Evolutionary conservation across 495 filamentous ascomycete species (phyloP), one percentile per base, ranked within the genome.

Genomic region (Zalerion maritima): DNA sequence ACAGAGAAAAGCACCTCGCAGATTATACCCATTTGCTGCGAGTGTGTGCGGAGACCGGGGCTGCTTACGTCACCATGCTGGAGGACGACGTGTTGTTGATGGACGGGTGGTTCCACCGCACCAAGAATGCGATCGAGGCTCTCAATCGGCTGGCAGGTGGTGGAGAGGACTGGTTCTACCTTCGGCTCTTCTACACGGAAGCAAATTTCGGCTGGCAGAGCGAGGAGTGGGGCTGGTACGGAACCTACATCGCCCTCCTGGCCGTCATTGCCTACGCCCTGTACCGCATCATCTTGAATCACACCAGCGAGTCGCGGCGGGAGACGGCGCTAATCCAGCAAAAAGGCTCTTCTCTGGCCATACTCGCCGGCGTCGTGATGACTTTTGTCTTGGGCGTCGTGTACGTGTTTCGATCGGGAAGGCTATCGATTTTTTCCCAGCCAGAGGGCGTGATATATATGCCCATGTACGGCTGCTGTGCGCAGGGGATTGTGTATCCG

Each of bases 171-270:
- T 31, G 45, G 41, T 38, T 69, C 3, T 67, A 64, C 30, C 44
- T 69, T 22, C 57, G 63, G 4, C 43, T 69, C 5, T 69, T 69
- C 48, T 64, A 61, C 41, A 64, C 58, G 5, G 63, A 65, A 40
- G 46, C 55, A 29, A 54, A 55, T 14, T 43, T 62, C 7, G 62
- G 62, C n/a, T 68, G 62, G 63, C 63, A 65, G 34, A 50, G 42
- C 11, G 61, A 67, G 31, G 38, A 62, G 24, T 64, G 58, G 58
- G 40, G 21, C 12, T 18, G 34, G 4, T 61, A 65, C 21, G 28
- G 57, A 0, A 26, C 33, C 7, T 54, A 45, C 26, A 51, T 47
- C 13, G 15, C 55, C 11, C 24, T 38, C 10, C 24, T 32, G 6
- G 17, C 17, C 22, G 5, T 32, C 15, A n/a, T 38, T 8, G 29